Base-by-base conservation (phyloP, 140 eudicot genomes). In the Anethum foeniculum region DNA sequence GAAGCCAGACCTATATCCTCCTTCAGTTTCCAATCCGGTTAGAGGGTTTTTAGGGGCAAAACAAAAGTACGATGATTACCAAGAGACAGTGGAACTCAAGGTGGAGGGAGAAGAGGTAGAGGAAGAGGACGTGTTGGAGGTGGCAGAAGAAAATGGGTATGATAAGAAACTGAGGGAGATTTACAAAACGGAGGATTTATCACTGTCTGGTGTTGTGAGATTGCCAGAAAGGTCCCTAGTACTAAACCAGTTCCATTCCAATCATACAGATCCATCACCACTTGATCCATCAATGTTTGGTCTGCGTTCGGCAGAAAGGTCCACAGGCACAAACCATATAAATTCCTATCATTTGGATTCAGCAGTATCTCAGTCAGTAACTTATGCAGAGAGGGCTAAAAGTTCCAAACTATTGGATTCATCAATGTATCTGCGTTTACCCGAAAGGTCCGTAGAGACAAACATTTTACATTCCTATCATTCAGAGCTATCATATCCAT, bases 101-200 rank as follows among this genome's bases (percentile, higher is more conserved):
- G 96, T 86, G 28, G 94, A 87, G 39, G 92, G 88, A 15, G 98
- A 89, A 47, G 52, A 47, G 65, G 97, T 85, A 9, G 83, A 97
- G 81, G 97, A 91, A 81, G 72, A 91, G 52, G 52, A 69, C 88
- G 92, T 0, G 92, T 93, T 84, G 19, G 97, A 93, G 77, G 94
- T 47, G 52, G 52, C 52, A 47, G 52, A 47, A 84, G 98, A 93
- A 43, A 93, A 80, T n/a, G 69, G 30, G 3, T 60, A 21, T 25
- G 32, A n/a, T 60, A 7, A 21, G 69, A 91, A 88, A 82, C 93
- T 89, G 62, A 91, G 91, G 81, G 90, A 88, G 78, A 96, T 85
- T 7, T 65, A 65, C 21, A 13, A 65, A 25, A 28, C 38, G 11
- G 8, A 14, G 21, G 25, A 19, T 28, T 25, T 52, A 52, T 52